Base-by-base conservation (phyloP, 768 basidiomycete genomes). In the Psilocybe cyanescens region DNA sequence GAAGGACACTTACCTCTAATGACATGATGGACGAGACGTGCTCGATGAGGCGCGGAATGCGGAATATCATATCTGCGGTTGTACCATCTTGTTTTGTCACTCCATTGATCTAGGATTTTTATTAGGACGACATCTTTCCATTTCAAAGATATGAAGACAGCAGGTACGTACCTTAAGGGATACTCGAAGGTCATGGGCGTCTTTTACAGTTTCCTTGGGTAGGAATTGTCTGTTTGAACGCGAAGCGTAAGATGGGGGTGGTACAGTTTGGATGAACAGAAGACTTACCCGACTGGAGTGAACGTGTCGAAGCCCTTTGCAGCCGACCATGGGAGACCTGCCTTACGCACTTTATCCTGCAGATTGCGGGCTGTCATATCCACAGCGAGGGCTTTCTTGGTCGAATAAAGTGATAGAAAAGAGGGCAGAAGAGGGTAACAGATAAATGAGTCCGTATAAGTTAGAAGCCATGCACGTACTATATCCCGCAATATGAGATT, bases 271-370 rank as follows among this genome's bases (percentile, higher is more conserved):
- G 14, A 44, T 19, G 58, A 65, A 52, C 39, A 54, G 30, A 57
- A 57, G 41, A 71, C 74, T 45, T 69, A 93, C 94, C 95, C 90
- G 64, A 97, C 84, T 2, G 95, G 95, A 4, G 92, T 94, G 77
- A 96, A 99, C 0, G 95, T 96, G 73, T 99, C 97, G 67, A 98
- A 97, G 1, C 97, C 97, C 75, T 99, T 99, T 2, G 90, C 93
- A 9, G 95, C 84, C n/a, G 90, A 88, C 97, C 97, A 99, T 1
- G 97, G 97, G n/a, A 99, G 82, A 8, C 97, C 94, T 53, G 87
- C 89, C 70, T 90, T 92, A 79, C 97, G 97, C 52, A 93, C 93
- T 51, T 87, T 87, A 58, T 97, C 92, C 74, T 99, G 97, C 71
- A 98, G 77, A 76, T 99, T 99, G 12, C 97, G 86, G 6, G 91